phyloP scores from a whole-genome alignment of 2,329 filamentous ascomycete species.

The Pseudofabraea citricarpa region DNA sequence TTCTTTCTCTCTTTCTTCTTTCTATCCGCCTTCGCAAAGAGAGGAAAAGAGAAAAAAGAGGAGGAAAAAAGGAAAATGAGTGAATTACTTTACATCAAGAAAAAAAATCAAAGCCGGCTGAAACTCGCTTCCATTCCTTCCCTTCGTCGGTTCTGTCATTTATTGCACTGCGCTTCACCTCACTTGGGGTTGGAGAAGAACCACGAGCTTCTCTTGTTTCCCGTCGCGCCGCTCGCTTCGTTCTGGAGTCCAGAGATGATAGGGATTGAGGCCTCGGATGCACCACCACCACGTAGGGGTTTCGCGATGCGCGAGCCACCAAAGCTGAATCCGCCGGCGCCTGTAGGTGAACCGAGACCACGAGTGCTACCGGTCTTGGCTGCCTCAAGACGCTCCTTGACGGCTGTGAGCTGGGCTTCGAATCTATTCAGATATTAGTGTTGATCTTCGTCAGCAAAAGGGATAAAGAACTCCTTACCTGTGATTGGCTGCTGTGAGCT shows the following conservation, averaged over 20 bases:
- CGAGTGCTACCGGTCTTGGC: slow-evolving; percentile 90
- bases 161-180: not conserved
- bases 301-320: slow-evolving; percentile 65
- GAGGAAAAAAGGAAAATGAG: too few species aligned
- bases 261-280: slow-evolving; percentile 42
- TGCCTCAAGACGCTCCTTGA: slow-evolving; percentile 95
- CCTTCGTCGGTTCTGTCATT: not conserved
- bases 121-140: too few species aligned
- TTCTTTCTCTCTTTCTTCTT: not conserved
- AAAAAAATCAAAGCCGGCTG: too few species aligned
- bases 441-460: slow-evolving; percentile 5
- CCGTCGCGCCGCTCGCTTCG: slow-evolving; percentile 31
- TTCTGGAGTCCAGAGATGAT: slow-evolving; percentile 55
- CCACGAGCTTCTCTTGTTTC: slow-evolving; percentile 28
- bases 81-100: too few species aligned
- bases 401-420: slow-evolving; percentile 91
- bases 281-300: slow-evolving; percentile 60
- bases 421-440: slow-evolving; percentile 55
- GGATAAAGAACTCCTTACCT: slow-evolving; percentile 58
- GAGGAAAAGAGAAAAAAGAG: too few species aligned
- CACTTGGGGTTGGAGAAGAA: slow-evolving; percentile 31
- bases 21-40: not conserved
- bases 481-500: slow-evolving; percentile 94
- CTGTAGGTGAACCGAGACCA: slow-evolving; percentile 63
- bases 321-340: slow-evolving; percentile 66